Evolutionary conservation across 805 yeast species (phyloP), one percentile per base, ranked within the genome.

Genomic region (Lipomyces sp.): DNA sequence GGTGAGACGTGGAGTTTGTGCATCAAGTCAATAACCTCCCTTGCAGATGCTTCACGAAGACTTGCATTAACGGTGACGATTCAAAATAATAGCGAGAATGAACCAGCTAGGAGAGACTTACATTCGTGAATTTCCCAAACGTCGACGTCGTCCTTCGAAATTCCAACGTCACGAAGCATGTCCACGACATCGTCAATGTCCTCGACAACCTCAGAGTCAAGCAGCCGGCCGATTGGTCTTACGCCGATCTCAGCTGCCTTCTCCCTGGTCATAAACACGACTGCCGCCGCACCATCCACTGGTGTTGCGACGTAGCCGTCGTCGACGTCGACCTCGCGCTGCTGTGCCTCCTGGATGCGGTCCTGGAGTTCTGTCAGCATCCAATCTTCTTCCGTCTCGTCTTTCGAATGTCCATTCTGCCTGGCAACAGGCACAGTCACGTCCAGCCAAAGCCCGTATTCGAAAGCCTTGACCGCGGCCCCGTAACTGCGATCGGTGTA

Each of bases 281-380:
- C 84, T 60, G 96, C 97, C 64, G 97, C 94, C 77, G 90, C 97
- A 80, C 97, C 97, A 77, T 91, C 97, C 76, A 91, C 91, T 74
- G 92, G 84, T 77, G 91, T 91, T 37, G 96, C 90, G 29, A 97
- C 94, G 76, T 92, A 92, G 71, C 96, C 94, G 29, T 94, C 96
- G 42, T 80, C 15, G 80, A 80, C 60, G 75, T 77, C 63, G 77
- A 69, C 53, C 66, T 65, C 11, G 78, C 64, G 57, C 78, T 73
- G 54, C 73, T 75, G 62, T 76, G 59, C 62, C 2, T 67, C 73
- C 39, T 81, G 68, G 32, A 78, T 71, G 5, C 81, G 80, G 63
- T 78, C 80, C 64, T 78, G 81, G 42, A 71, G 62, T 7, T 67
- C 15, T 37, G 77, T 65, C n/a, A 50, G 56, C 30, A 33, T 51